A percentile compares a stretch with the other conserved stretches of the same genome.
phyloP scores from a whole-genome alignment of 225 moss, liverwort and hornwort species.

The Physcomitrium patens region DNA sequence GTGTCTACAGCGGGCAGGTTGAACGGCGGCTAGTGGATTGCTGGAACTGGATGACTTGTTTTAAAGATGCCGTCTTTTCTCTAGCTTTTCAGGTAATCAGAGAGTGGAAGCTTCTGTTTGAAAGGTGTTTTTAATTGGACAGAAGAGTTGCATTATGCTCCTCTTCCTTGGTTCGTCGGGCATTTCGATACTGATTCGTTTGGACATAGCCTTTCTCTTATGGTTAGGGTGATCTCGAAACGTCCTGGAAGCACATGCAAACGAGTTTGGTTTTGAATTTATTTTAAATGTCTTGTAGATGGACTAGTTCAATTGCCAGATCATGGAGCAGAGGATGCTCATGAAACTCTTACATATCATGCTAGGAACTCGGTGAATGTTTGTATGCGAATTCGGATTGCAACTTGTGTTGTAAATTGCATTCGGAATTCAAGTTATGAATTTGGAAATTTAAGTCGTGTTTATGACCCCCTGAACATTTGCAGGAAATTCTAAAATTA shows the following conservation, averaged over 20 bases:
- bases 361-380: neutral
- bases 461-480: neutral
- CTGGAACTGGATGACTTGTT: conserved; percentile 88
- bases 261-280: neutral
- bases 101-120: neutral
- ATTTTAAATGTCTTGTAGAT: neutral
- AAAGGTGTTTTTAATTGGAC: neutral
- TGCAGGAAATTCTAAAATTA: neutral
- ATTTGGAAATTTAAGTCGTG: neutral
- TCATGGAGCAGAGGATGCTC: neutral
- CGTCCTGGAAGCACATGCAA: conserved; percentile 15
- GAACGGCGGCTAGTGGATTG: conserved; percentile 79
- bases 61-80: conserved; percentile 91
- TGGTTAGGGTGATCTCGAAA: neutral
- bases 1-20: conserved; percentile 78
- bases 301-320: conserved; percentile 4
- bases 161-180: conserved; percentile 7
- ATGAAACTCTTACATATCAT: neutral
- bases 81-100: conserved; percentile 82
- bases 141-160: conserved; percentile 8
- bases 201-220: conserved; percentile 1
- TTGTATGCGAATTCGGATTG: neutral
- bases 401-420: neutral
- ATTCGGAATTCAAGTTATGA: neutral
- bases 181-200: neutral